Percentiles rank a stretch among this genome's conserved stretches.
phyloP scores from a whole-genome alignment of 352 stramenopile genomes.

The Pythium aquatile region DNA sequence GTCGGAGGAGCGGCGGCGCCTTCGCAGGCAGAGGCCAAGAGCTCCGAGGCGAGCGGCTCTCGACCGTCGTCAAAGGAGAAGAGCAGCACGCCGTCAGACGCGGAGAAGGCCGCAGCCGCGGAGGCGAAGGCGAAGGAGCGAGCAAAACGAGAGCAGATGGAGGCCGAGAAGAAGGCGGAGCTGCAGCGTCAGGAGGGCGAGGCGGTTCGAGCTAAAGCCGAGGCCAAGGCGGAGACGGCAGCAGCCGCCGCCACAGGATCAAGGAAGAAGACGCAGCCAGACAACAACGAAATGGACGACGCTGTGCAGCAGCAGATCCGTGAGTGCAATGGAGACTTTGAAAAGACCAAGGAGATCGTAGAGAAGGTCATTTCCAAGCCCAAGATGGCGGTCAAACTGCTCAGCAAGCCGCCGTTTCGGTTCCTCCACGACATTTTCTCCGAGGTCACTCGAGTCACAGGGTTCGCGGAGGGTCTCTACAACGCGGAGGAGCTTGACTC shows the following conservation, averaged over 20 bases:
- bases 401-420: conserved; percentile 85
- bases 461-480: conserved; percentile 86
- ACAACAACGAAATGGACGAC: conserved; percentile 56
- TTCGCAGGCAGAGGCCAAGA: conserved; percentile 30
- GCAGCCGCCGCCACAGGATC: conserved; percentile 19
- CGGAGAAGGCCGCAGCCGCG: conserved; percentile 33
- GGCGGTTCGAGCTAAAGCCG: conserved; percentile 24
- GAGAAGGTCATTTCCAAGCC: conserved; percentile 82
- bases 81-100: conserved; percentile 23
- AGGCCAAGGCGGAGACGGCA: conserved; percentile 38
- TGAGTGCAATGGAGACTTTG: conserved; percentile 75
- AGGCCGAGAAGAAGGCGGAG: conserved; percentile 30
- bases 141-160: conserved; percentile 36
- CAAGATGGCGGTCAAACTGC: conserved; percentile 83
- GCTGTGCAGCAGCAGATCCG: conserved; percentile 51
- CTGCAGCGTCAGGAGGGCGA: conserved; percentile 16
- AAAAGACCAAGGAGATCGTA: conserved; percentile 70
- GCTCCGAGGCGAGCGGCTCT: conserved; percentile 20
- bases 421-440: conserved; percentile 87
- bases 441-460: conserved; percentile 74
- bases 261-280: conserved; percentile 31
- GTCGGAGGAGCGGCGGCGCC: conserved; percentile 13
- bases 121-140: conserved; percentile 59
- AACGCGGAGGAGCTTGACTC: conserved; percentile 88
- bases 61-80: conserved; percentile 49